Percentiles rank a stretch among this genome's conserved stretches.
Evolutionary conservation across 164 flowering plant species (phyloP).

Genomic region (Saururus chinensis): DNA sequence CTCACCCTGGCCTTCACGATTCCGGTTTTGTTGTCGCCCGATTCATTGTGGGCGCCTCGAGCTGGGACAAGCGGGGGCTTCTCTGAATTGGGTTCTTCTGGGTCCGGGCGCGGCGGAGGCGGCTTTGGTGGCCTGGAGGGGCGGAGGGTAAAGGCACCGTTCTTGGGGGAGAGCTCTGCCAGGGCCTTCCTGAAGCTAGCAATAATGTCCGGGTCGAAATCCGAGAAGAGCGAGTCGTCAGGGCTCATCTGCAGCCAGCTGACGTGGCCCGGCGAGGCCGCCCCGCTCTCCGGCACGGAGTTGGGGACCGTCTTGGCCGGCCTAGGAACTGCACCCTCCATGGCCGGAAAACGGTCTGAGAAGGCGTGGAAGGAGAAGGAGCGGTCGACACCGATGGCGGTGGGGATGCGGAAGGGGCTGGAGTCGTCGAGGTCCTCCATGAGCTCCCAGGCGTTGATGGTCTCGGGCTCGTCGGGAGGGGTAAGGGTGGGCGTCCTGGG

Average conservation of each 20-base stretch:
- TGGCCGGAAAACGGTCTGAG: not conserved
- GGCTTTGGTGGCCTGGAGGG: conserved; percentile 1
- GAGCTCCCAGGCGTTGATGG: conserved; percentile 77
- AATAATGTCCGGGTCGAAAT: conserved; percentile 55
- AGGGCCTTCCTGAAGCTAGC: conserved; percentile 48
- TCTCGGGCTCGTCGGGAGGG: conserved; percentile 84
- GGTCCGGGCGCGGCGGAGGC: conserved; percentile 2
- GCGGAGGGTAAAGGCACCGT: conserved; percentile 17
- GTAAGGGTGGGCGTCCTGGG: conserved; percentile 57
- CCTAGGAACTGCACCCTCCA: not conserved
- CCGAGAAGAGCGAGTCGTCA: conserved; percentile 17
- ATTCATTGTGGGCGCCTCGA: no score
- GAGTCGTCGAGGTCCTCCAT: conserved; percentile 87
- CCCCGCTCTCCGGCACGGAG: not conserved
- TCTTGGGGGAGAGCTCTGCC: conserved; percentile 31
- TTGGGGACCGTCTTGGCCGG: not conserved
- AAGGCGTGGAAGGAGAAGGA: conserved; percentile 50
- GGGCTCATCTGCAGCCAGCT: conserved; percentile 26
- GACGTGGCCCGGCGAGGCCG: conserved; percentile 6
- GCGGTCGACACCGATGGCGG: conserved; percentile 12
- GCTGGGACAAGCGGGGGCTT: not conserved
- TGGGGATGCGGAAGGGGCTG: conserved; percentile 27
- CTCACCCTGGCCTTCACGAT: conserved; percentile 8
- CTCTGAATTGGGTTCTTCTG: not conserved
- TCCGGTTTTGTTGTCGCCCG: not conserved